Conservation (phyloP, 495 filamentous ascomycete species). For the Aspergillus saccharolyticus region DNA sequence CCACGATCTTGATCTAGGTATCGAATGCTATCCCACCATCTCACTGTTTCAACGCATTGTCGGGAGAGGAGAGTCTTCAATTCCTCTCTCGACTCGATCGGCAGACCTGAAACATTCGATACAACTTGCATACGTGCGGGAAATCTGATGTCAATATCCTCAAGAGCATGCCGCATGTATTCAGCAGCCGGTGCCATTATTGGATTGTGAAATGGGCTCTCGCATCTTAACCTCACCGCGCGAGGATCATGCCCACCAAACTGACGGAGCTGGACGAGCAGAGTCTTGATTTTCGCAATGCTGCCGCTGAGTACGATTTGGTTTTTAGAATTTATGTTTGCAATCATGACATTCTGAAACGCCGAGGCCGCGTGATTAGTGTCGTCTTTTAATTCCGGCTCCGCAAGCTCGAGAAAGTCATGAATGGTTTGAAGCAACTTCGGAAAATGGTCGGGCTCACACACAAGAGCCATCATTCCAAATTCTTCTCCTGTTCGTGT, state of each 20-base stretch:
- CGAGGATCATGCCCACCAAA: conserved; percentile 92
- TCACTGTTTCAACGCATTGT: conserved; percentile 80
- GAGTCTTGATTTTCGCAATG: conserved; percentile 74
- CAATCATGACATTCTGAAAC: conserved; percentile 83
- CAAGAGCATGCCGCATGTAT: conserved; percentile 63
- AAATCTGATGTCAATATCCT: conserved; percentile 58
- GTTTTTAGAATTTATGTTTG: conserved; percentile 92
- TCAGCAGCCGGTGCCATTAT: conserved; percentile 82
- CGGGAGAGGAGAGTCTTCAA: conserved; percentile 71
- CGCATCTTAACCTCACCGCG: conserved; percentile 79
- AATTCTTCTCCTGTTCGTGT: conserved; percentile 63
- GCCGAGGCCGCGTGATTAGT: conserved; percentile 59
- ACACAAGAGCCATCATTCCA: conserved; percentile 92
- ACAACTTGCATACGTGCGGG: conserved; percentile 72
- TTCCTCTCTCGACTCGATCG: conserved; percentile 66
- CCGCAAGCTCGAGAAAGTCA: conserved; percentile 68
- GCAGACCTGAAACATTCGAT: conserved; percentile 77
- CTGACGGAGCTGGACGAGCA: conserved; percentile 84
- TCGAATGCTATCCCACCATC: conserved; percentile 88
- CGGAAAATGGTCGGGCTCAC: conserved; percentile 67
- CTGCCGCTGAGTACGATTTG: conserved; percentile 93
- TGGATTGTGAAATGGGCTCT: conserved; percentile 88
- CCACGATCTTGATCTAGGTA: conserved; percentile 83
- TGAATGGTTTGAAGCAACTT: conserved; percentile 66
- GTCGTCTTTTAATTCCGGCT: conserved; percentile 61